Percentiles rank a stretch among this genome's conserved stretches.
These are phyloP conservation scores for Huntiella decipiens DNA, from an alignment of 2,329 filamentous ascomycete species.

Conservation along the genomic window DNA sequence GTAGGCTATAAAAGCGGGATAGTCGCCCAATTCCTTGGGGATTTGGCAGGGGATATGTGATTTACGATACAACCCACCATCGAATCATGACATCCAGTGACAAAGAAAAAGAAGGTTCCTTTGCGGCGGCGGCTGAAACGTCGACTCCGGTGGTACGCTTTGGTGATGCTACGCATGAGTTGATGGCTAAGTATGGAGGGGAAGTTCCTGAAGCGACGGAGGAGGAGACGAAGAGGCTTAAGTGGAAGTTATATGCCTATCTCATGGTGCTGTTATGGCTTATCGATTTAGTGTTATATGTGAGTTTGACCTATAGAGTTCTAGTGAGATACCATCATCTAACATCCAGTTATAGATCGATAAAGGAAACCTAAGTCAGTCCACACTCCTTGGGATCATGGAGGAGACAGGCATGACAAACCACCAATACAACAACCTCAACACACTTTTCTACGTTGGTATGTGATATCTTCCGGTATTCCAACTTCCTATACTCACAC, in stretches of 20 bases:
- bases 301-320: not conserved
- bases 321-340: not conserved
- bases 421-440: constrained; percentile 30
- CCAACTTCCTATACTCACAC: not conserved
- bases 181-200: not conserved
- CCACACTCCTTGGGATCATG: constrained; percentile 5
- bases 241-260: constrained; percentile 1
- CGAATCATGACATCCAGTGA: not conserved
- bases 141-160: not conserved
- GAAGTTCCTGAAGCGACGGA: not conserved
- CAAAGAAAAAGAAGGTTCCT: not conserved
- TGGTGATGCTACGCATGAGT: constrained; percentile 1
- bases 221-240: constrained; percentile 1
- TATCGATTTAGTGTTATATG: constrained; percentile 2
- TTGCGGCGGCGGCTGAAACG: not conserved
- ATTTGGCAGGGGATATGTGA: too few relatives aligned
- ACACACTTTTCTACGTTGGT: constrained; percentile 31
- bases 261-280: not conserved
- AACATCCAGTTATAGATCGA: not conserved
- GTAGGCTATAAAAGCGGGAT: too few relatives aligned
- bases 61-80: too few relatives aligned
- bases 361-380: constrained; percentile 4
- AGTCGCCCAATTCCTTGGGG: too few relatives aligned
- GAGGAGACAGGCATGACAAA: constrained; percentile 5
- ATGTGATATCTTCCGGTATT: constrained; percentile 16